A percentile compares a stretch with the other conserved stretches of the same genome.
Evolutionary conservation across 208 protist species (phyloP).

Genomic region (Leishmania mexicana): DNA sequence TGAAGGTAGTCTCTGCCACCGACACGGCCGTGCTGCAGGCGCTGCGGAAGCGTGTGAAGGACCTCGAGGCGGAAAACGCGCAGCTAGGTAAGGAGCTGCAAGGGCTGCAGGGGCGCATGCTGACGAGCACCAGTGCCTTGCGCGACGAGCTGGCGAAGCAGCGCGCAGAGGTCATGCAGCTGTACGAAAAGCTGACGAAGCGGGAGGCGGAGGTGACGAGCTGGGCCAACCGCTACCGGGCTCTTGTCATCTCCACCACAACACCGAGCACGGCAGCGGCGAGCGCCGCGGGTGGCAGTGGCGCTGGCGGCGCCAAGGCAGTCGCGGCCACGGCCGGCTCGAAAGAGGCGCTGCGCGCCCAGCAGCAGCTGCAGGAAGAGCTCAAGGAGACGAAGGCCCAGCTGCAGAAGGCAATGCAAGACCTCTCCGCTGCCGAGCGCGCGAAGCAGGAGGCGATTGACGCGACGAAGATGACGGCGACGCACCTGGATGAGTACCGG

Average conservation of each 20-base stretch:
- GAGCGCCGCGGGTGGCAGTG: not conserved
- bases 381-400: conserved; percentile 29
- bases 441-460: conserved; percentile 33
- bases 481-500: conserved; percentile 40
- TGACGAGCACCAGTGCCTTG: conserved; percentile 46
- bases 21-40: conserved; percentile 44
- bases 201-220: conserved; percentile 49
- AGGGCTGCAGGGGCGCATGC: conserved; percentile 55
- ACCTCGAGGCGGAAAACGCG: conserved; percentile 49
- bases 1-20: conserved; percentile 37
- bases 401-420: conserved; percentile 16
- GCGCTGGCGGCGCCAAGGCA: not conserved
- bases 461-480: conserved; percentile 6
- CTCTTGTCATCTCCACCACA: conserved; percentile 22
- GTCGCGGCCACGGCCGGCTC: not conserved
- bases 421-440: conserved; percentile 25
- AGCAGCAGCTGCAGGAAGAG: conserved; percentile 29
- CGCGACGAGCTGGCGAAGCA: conserved; percentile 70
- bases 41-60: conserved; percentile 43
- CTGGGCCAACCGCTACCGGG: conserved; percentile 38
- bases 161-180: conserved; percentile 43
- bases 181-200: conserved; percentile 43
- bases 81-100: conserved; percentile 52
- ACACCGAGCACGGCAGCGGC: conserved; percentile 2
- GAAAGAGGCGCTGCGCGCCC: conserved; percentile 8